Evolutionary conservation across 441 rosid genomes (phyloP).

Genomic region (Manihot esculenta): DNA sequence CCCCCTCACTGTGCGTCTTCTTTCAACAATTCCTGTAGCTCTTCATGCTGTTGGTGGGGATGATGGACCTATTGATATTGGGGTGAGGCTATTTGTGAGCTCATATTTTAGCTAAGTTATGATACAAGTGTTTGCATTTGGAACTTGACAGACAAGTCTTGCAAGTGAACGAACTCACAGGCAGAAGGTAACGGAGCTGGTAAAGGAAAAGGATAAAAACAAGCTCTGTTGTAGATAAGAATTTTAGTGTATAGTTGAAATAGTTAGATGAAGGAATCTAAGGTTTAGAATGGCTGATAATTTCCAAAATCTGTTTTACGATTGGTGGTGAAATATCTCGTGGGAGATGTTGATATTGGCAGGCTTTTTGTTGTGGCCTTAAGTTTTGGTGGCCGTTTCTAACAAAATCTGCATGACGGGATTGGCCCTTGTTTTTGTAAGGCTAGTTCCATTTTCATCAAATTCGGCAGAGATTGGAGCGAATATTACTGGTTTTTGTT

Average conservation of each 20-base stretch:
- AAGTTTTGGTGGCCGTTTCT: constrained; percentile 41
- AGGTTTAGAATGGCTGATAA: constrained; percentile 18
- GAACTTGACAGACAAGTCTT: constrained; percentile 3
- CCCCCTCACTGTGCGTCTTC: constrained; percentile 59
- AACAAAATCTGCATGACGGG: constrained; percentile 48
- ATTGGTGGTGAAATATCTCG: too few relatives aligned
- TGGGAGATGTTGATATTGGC: constrained; percentile 37
- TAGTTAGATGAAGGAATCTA: constrained; percentile 20
- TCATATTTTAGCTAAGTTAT: constrained; percentile 52
- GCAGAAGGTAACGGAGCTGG: constrained; percentile 25
- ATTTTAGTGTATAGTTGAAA: constrained; percentile 45
- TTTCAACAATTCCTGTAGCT: constrained; percentile 79
- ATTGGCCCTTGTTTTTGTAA: constrained; percentile 42
- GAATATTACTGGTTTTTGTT: not conserved
- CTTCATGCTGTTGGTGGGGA: constrained; percentile 83
- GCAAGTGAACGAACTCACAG: constrained; percentile 4
- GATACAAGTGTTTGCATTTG: constrained; percentile 6
- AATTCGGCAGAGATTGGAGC: not conserved
- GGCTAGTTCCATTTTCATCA: constrained; percentile 30
- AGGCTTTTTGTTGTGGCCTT: not conserved
- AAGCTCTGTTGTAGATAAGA: constrained; percentile 31
- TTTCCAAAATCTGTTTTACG: constrained; percentile 4
- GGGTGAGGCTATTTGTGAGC: constrained; percentile 67
- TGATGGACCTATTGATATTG: constrained; percentile 75
- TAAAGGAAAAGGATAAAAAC: not conserved